phyloP scores from a whole-genome alignment of 2,329 filamentous ascomycete species.

The Colletotrichum sp. region DNA sequence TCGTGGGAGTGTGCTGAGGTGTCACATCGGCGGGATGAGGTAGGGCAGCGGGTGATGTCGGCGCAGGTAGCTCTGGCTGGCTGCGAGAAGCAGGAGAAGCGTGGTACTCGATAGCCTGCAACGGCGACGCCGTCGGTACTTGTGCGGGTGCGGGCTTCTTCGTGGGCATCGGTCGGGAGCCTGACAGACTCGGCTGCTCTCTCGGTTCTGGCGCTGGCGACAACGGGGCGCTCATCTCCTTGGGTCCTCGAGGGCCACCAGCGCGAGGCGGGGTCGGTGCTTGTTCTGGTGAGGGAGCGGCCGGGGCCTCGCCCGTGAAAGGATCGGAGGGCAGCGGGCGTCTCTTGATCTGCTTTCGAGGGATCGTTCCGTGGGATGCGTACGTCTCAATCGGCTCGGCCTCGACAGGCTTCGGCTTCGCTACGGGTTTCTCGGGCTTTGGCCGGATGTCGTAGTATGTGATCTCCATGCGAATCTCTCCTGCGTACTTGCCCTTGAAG shows the following conservation, averaged over 20 bases:
- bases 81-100: constrained; percentile 36
- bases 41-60: constrained; percentile 31
- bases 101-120: constrained; percentile 58
- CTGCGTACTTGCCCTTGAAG: constrained; percentile 93
- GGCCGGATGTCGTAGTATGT: constrained; percentile 93
- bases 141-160: constrained; percentile 41
- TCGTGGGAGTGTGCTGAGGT: constrained; percentile 16
- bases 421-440: constrained; percentile 73
- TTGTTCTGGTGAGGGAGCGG: constrained; percentile 41
- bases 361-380: constrained; percentile 46
- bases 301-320: constrained; percentile 58
- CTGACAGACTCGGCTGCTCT: constrained; percentile 7
- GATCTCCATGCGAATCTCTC: constrained; percentile 92
- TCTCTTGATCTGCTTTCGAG: constrained; percentile 74
- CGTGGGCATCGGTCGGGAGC: constrained; percentile 12
- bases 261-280: constrained; percentile 52
- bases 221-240: constrained; percentile 1
- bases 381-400: neutral
- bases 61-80: constrained; percentile 42
- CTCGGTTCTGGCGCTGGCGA: neutral
- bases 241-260: constrained; percentile 10
- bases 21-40: constrained; percentile 13
- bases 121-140: constrained; percentile 56
- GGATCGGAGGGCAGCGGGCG: constrained; percentile 85
- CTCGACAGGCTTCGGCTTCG: constrained; percentile 54